Base-by-base conservation (phyloP, 2,329 filamentous ascomycete genomes). In the Acarospora socialis region DNA sequence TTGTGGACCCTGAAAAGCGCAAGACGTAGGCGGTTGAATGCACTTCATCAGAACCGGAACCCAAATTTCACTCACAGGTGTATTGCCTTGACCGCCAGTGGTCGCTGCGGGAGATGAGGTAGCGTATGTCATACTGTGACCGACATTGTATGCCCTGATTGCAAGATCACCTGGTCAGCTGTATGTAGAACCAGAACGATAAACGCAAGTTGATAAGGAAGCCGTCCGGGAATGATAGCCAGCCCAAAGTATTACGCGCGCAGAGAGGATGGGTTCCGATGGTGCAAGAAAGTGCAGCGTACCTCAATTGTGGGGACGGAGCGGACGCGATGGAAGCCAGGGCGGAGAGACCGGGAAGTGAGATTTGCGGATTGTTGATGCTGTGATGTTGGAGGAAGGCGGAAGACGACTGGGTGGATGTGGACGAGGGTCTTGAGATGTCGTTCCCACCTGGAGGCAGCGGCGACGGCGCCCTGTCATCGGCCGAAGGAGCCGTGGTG, bases 31-130 rank as follows among this genome's bases (percentile, higher is more conserved):
- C 14, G 23, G 30, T 15, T 29, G 30, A 40, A 37, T 24, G 23
- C 24, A 17, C 20, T 25, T 19, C 21, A 28, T 40, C 42, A 44
- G 47, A 43, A 46, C 34, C 43, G 37, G 38, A 31, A 36, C 32
- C 40, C 30, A 39, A 37, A 28, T 30, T 8, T 28, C 13, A 59
- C 57, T 57, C 45, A 61, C 55, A 33, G 56, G 56, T 40, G 50
- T 54, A 40, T 52, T 59, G 41, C 67, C 68, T 50, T 73, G 70
- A 32, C 73, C 73, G 42, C 70, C 73, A 39, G 71, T 68, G 23
- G 73, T 77, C 23, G 70, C 70, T 38, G 73, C 71, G 28, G 73
- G 72, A 27, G 73, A 74, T 42, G 71, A 70, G 42, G 70, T 74
- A 46, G 69, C 64, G 52, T 70, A 73, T 43, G 63, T 70, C 62